Base-by-base conservation (phyloP, 148 eudicot species). In the Agrostemma githago region DNA sequence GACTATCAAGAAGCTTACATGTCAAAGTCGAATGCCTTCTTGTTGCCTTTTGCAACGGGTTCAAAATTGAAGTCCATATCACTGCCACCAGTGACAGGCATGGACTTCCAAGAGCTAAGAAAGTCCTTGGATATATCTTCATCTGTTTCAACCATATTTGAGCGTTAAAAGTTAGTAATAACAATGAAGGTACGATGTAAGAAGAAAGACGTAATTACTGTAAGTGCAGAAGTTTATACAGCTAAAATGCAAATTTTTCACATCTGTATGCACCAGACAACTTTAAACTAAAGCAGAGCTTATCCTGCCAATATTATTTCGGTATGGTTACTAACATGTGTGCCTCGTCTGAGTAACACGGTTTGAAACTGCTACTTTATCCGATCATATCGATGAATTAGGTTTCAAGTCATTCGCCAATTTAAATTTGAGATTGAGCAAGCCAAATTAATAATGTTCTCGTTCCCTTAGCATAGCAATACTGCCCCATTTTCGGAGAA, bases 11-110 rank as follows among this genome's bases (percentile, higher is more conserved):
- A 65, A 61, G 72, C 96, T 88, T 86, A 93, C 98, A 83, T 89
- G 82, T 81, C 90, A 78, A 94, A 94, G 79, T 80, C 75, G 72
- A 89, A 92, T 48, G 89, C 75, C 77, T 88, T 86, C 62, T 84
- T 89, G 79, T 94, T 89, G 80, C 92, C 90, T 81, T 88, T 88
- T 70, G 88, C 39, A 62, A 74, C 83, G 39, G 89, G 83, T 70
- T 84, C 87, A 74, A 92, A 86, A 81, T 84, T 86, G 79, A 94
- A 89, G 83, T 94, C 93, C 91, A 91, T 85, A 51, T 81, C 82
- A 79, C 85, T 88, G 73, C 79, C 81, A 16, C 84, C 93, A 51
- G 83, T 68, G 58, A 78, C 76, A 61, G 88, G 79, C 77, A 78
- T 82, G 62, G 97, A 80, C 71, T 87, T 86, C 97, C 97, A 94